Evolutionary conservation across 2,329 filamentous ascomycete species (phyloP), one percentile per base, ranked within the genome.

Genomic region (Cladorrhinum sp.): DNA sequence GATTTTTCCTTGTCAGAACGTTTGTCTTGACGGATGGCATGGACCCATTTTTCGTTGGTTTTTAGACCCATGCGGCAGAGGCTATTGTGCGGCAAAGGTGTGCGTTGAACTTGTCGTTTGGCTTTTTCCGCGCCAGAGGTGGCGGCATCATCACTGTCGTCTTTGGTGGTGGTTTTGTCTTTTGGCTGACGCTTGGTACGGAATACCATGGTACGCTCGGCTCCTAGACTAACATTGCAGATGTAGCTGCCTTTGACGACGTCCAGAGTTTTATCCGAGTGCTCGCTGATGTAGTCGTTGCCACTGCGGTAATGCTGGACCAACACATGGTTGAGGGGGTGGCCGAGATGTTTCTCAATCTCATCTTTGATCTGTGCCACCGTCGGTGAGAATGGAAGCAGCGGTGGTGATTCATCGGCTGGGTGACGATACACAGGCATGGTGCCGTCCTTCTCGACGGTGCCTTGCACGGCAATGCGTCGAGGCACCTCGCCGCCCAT

Each of bases 391-490:
- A 96, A 98, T 1, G 86, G 80, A 0, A 88, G 77, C 14, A 97
- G 75, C 0, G 90, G 87, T 0, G 93, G 89, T 1, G 90, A 91
- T 72, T 96, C 90, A 71, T 99, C 95, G 3, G 92, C 86, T 50
- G 95, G 95, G 74, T 98, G 95, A 14, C 95, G 89, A 74, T 99
- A 99, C n/a, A 98, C 82, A 21, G 95, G 95, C 73, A 90, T 87
- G 65, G 81, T 87, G 18, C 90, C 91, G 68, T 94, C 87, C 0
- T 79, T 71, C 42, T 80, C 80, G 28, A 92, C 79, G 16, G 83
- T 78, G 2, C 93, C 95, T 73, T 98, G 93, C 20, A 96, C 92
- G 54, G 92, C 92, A 6, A 98, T 91, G 1, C 97, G 84, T 39
- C 95, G 87, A 49, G 95, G 95, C 0, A 98, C 95, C 68, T 95